Base-by-base conservation (phyloP, 73 alveolate species). In the Symbiodinium pilosum region DNA sequence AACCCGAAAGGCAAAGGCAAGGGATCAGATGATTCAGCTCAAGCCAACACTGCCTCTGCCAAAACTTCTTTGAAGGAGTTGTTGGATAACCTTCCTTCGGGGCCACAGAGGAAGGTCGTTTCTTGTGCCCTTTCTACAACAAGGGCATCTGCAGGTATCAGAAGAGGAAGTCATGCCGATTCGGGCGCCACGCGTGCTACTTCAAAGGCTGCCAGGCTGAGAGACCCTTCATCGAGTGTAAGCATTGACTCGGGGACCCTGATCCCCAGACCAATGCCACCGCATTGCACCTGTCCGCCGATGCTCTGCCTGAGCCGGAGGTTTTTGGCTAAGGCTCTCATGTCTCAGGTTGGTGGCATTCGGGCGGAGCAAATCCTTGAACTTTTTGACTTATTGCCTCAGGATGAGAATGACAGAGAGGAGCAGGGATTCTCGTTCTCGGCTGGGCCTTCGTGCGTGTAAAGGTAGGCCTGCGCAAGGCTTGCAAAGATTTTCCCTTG, bases 161-260 rank as follows among this genome's bases (percentile, higher is more conserved):
- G 77, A 85, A 51, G 93, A 51, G 41, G 59, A 86, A 86, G 84
- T 47, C 20, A 1, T 86, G 94, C 59, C 32, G 41, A 2, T 14
- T 4, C 1, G 94, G 94, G 2, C 47, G 32, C 26, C 93, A 85
- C 21, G 43, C 3, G 51, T 85, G 93, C 36, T 85, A 85, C 47
- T 85, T 11, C 93, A 85, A 85, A 52, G 93, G 93, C 34, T 85
- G 93, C 81, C 75, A 44, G 21, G 38, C 43, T 32, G 5, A 26
- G 32, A 26, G 93, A 16, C 93, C 93, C 0, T 85, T 34, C 93
- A 20, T 43, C 28, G 94, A 86, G 68, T 86, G 94, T n/a, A 1
- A 7, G 28, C 94, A 54, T 42, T 86, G 94, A 86, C 32, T 18
- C 8, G 20, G 9, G 1, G 39, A 0, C 8, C 26, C 16, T 9